These are phyloP conservation scores for Penicillium pulvis DNA, from an alignment of 495 filamentous ascomycete genomes.

Conservation along the genomic window DNA sequence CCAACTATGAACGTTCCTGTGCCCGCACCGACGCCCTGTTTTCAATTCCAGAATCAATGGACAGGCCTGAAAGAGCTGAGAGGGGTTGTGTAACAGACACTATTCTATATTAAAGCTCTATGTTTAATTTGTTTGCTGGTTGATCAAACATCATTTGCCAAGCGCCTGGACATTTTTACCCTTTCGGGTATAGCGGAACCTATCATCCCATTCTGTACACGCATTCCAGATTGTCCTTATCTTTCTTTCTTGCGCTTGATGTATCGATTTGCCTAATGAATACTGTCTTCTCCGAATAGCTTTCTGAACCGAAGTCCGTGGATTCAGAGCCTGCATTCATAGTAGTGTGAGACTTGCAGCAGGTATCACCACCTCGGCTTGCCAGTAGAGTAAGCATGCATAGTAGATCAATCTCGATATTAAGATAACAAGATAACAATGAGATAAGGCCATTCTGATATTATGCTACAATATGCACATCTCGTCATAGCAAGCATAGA, in stretches of 20 bases:
- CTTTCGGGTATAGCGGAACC: constrained; percentile 28
- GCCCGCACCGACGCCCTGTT: too few relatives aligned
- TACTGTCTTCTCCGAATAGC: background rate
- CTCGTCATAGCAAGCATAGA: constrained; percentile 7
- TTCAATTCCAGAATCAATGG: too few relatives aligned
- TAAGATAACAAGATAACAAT: background rate
- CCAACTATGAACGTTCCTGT: too few relatives aligned
- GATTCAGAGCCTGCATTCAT: background rate
- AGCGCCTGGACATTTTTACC: constrained; percentile 40
- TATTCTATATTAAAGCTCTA: too few relatives aligned
- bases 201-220: constrained; percentile 32
- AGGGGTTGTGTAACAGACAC: too few relatives aligned
- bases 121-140: too few relatives aligned
- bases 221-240: constrained; percentile 20
- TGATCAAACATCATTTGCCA: constrained; percentile 1
- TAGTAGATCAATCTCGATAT: background rate
- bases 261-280: background rate
- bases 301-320: background rate
- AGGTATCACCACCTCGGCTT: background rate
- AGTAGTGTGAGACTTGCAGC: background rate
- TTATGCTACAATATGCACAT: background rate
- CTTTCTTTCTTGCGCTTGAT: background rate
- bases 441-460: background rate
- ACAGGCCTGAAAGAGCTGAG: too few relatives aligned
- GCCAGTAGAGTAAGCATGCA: background rate